These are phyloP conservation scores for Apocynum venetum DNA, from an alignment of 257 asterid genomes.

Conservation along the genomic window DNA sequence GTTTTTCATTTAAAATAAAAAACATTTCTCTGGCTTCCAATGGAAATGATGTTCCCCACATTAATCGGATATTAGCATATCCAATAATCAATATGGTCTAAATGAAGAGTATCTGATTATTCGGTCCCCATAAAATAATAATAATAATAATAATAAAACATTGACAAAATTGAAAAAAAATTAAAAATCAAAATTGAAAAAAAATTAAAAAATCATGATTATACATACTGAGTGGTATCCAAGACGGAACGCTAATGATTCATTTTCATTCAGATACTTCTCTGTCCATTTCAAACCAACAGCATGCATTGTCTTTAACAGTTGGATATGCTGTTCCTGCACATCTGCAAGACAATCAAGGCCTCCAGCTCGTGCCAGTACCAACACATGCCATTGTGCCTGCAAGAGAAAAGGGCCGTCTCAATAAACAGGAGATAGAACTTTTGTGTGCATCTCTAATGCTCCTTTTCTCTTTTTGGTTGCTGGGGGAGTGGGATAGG, in stretches of 20 bases:
- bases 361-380: slow-evolving; percentile 61
- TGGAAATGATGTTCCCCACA: background rate
- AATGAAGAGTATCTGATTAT: background rate
- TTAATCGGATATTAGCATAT: background rate
- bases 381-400: slow-evolving; percentile 75
- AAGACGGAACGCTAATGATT: slow-evolving; percentile 63
- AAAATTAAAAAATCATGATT: background rate
- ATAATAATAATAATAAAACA: background rate
- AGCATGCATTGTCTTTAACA: slow-evolving; percentile 63
- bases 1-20: background rate
- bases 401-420: slow-evolving; percentile 24
- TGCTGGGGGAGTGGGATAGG: background rate
- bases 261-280: slow-evolving; percentile 47
- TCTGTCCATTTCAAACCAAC: slow-evolving; percentile 79
- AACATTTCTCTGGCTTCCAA: background rate
- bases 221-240: slow-evolving; percentile 78
- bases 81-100: background rate
- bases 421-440: background rate
- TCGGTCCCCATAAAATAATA: background rate
- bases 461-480: background rate
- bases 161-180: background rate
- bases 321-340: slow-evolving; percentile 46
- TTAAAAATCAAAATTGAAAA: background rate
- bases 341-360: slow-evolving; percentile 69
- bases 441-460: background rate